Percentiles rank a stretch among this genome's conserved stretches.
phyloP scores from a whole-genome alignment of 2,329 filamentous ascomycete genomes.

The Beauveria varroae region DNA sequence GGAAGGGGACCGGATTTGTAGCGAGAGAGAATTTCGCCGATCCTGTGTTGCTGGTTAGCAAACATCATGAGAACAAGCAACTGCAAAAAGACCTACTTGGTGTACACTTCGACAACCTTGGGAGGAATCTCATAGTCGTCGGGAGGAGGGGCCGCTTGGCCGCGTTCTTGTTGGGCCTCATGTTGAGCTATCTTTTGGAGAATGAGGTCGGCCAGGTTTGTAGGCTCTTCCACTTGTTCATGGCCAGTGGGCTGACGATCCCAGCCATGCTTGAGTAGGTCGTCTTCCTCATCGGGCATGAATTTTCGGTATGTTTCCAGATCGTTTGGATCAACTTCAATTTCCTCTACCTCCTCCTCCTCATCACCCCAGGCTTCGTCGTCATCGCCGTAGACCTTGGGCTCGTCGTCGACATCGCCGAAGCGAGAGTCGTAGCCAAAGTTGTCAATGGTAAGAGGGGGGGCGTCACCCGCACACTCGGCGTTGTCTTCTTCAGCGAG shows the following conservation, averaged over 20 bases:
- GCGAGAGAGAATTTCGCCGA: slow-evolving; percentile 79
- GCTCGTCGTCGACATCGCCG: slow-evolving; percentile 45
- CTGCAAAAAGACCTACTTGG: slow-evolving; percentile 51
- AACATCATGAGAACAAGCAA: slow-evolving; percentile 12
- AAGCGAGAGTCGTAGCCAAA: slow-evolving; percentile 79
- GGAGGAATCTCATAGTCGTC: slow-evolving; percentile 81
- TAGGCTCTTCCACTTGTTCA: slow-evolving; percentile 45
- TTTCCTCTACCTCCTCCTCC: slow-evolving; percentile 61
- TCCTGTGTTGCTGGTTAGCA: slow-evolving; percentile 35
- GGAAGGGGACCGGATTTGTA: slow-evolving; percentile 96
- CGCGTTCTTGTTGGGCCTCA: slow-evolving; percentile 57
- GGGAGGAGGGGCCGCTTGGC: slow-evolving; percentile 40
- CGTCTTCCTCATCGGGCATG: slow-evolving; percentile 65
- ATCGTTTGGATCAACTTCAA: slow-evolving; percentile 83
- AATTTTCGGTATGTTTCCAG: slow-evolving; percentile 89
- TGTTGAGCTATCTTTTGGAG: slow-evolving; percentile 89
- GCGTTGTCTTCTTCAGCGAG: slow-evolving; percentile 70
- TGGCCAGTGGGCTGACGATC: slow-evolving; percentile 36
- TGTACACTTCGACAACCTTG: slow-evolving; percentile 91
- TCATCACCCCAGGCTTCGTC: slow-evolving; percentile 75
- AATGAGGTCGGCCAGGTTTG: slow-evolving; percentile 88
- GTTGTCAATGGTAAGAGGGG: slow-evolving; percentile 38
- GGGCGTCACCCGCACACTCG: slow-evolving; percentile 30
- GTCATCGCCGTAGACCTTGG: slow-evolving; percentile 40
- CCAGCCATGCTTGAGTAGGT: slow-evolving; percentile 62